These are phyloP conservation scores for Stereum hirsutum DNA, from an alignment of 1,284 basidiomycete species.

Conservation along the genomic window DNA sequence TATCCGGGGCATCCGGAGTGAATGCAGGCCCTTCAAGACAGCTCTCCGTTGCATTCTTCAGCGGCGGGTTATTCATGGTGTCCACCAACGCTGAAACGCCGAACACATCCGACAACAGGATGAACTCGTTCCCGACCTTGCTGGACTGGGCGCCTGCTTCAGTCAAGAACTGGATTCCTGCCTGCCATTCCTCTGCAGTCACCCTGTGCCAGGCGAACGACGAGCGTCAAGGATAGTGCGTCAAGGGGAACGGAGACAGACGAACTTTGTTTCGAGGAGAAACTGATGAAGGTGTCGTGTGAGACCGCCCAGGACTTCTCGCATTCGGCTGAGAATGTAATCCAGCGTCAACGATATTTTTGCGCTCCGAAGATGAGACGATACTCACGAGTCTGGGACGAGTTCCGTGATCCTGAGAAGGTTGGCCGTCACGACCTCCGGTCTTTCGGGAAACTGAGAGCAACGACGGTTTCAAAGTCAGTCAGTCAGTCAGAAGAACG, in stretches of 20 bases:
- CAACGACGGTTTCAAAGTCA: too few species aligned
- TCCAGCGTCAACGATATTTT: not conserved
- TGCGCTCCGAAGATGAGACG: not conserved
- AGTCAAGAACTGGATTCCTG: not conserved
- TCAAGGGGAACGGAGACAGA: not conserved
- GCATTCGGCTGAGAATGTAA: conserved; percentile 16
- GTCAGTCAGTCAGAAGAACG: too few species aligned
- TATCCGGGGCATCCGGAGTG: conserved; percentile 1
- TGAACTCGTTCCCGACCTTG: not conserved
- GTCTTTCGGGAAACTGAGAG: conserved; percentile 1
- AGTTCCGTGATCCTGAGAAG: not conserved
- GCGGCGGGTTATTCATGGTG: conserved; percentile 1
- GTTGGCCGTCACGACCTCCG: not conserved
- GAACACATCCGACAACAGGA: conserved; percentile 1
- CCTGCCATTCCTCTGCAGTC: conserved; percentile 1
- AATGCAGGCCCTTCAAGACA: not conserved
- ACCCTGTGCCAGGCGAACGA: not conserved
- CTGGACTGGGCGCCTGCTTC: not conserved
- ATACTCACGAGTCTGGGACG: not conserved
- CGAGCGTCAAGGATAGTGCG: not conserved
- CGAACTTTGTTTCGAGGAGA: conserved; percentile 18
- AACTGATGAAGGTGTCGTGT: conserved; percentile 47
- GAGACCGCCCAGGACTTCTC: conserved; percentile 32
- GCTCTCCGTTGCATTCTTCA: conserved; percentile 1
- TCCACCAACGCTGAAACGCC: conserved; percentile 3